Evolutionary conservation across 1,139 yeast species (phyloP), one percentile per base, ranked within the genome.

Genomic region (Eremothecium sinecaudum): DNA sequence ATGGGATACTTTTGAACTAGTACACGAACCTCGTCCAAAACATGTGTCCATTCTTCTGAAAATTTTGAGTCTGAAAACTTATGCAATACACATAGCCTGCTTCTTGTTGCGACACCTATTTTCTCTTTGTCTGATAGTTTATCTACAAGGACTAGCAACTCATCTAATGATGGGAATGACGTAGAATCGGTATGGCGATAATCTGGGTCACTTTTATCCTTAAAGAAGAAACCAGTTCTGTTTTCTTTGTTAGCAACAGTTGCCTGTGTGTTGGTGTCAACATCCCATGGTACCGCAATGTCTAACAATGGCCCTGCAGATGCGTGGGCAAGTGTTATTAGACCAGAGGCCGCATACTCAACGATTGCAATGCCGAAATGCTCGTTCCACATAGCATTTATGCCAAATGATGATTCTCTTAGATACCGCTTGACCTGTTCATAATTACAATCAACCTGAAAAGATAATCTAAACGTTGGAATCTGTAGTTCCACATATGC

Each of bases 331-430:
- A 92, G 64, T 1, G 98, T 96, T 13, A 90, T 73, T 14, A 81
- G 69, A 0, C 97, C 97, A 35, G 83, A 73, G 2, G 92, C 79
- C 63, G 82, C 67, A 53, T 87, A 87, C 59, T 92, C 99, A 6
- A 90, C 98, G 5, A 90, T 92, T 2, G 95, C 93, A 52, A 92
- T 92, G 13, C 99, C 99, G 56, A 92, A 92, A 62, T 92, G 99
- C 62, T 92, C 99, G 58, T 92, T 90, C 98, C 98, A 92, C 99
- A 92, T 92, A 18, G 95, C 90, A 51, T 92, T 87, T 31, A 90
- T 66, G 3, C 98, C 98, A 48, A 73, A 77, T 24, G 76, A 73
- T 2, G 87, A 73, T 6, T 59, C 61, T n/a, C 65, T 52, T 29
- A 92, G 63, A 42, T 71, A 69, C 21, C 59, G 51, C 28, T 72